A percentile compares a stretch with the other conserved stretches of the same genome.
These are phyloP conservation scores for Helichrysum umbraculigerum DNA, from an alignment of 129 eudicot species.

Conservation along the genomic window DNA sequence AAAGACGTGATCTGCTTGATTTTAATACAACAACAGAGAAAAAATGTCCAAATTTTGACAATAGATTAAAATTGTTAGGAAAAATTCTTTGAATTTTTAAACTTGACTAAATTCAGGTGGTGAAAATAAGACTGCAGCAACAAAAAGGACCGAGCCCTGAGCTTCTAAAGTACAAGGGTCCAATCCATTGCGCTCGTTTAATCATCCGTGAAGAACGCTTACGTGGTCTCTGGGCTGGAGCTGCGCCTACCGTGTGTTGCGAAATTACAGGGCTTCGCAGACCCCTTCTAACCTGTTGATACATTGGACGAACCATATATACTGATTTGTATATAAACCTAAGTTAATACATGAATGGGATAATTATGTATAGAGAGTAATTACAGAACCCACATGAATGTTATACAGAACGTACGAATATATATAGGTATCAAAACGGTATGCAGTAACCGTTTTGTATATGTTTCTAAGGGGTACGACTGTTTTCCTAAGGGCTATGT, in stretches of 20 bases:
- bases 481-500: too few species aligned
- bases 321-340: too few species aligned
- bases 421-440: too few species aligned
- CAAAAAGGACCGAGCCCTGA: constrained; percentile 79
- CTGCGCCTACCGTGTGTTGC: constrained; percentile 90
- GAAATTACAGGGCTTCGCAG: too few species aligned
- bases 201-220: constrained; percentile 88
- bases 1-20: not conserved
- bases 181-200: constrained; percentile 73
- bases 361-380: too few species aligned
- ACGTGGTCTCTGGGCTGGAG: constrained; percentile 91
- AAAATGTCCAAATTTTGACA: constrained; percentile 37
- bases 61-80: not conserved
- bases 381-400: too few species aligned
- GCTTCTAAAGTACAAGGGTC: constrained; percentile 86
- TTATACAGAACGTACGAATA: too few species aligned
- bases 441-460: too few species aligned
- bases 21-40: not conserved
- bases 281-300: too few species aligned
- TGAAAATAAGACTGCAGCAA: constrained; percentile 88
- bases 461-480: too few species aligned
- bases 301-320: too few species aligned
- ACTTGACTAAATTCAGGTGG: constrained; percentile 73
- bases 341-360: too few species aligned
- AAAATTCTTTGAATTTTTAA: not conserved